Evolutionary conservation across 306 rosid species (phyloP), one percentile per base, ranked within the genome.

Genomic region (Malus sylvestris): DNA sequence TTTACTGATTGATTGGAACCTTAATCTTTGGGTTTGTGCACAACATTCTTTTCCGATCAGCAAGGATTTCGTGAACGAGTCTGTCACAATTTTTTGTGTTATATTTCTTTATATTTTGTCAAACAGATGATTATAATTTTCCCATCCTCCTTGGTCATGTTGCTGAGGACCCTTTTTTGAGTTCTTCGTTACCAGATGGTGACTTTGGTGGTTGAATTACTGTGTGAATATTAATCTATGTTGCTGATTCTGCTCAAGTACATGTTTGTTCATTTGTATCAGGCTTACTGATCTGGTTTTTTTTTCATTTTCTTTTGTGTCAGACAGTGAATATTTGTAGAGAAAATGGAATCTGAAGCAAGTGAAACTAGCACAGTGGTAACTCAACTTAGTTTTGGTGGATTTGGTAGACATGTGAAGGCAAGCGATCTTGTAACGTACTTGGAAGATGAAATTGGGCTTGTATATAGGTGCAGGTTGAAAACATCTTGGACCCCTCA

Each of bases 401-500:
- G 96, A 70, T 93, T 93, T 80, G 87, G 66, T 70, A 33, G 67
- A 65, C 78, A 88, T 78, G 83, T 85, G 59, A 89, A 46, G 65
- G 96, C 93, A 18, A 80, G 53, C 44, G 93, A 91, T 35, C 86
- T 93, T 3, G 65, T 73, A 74, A 63, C 6, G 3, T 89, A 65
- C 86, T 82, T 93, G 78, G 86, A 85, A 82, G 80, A 46, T 10
- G 81, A 87, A 81, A 58, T 93, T 64, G 96, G 98, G 82, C 44
- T 77, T 60, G 93, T 93, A 51, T 77, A 76, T 72, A 85, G 96
- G 83, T 91, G 98, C 71, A 81, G 96, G 61, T 69, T 93, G 74
- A 91, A 93, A 87, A 91, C 91, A 55, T 93, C 98, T 67, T 93
- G 91, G 81, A 93, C 98, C 59, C 95, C 96, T 64, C 88, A 79